Base-by-base conservation (phyloP, 139 green algal species). In the Tetradesmus obliquus region DNA sequence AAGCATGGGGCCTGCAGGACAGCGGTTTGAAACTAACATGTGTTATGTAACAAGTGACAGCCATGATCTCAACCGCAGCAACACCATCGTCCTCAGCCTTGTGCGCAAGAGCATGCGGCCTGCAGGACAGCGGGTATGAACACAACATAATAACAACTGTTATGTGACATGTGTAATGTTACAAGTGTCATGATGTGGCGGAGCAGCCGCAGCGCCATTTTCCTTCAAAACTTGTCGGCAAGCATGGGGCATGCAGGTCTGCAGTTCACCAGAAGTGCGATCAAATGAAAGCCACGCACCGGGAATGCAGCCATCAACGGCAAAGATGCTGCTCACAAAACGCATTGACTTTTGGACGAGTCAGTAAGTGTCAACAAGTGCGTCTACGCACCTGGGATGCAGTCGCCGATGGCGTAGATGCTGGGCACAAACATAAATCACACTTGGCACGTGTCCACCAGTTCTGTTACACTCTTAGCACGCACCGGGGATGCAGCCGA, bases 61-160 rank as follows among this genome's bases (percentile, higher is more conserved):
- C 97, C 17, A 99, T 96, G 66, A 97, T 96, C 95, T 99, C 98
- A n/a, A 98, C 98, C 24, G 95, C 96, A 3, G 98, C 97, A 19
- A 99, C 95, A 45, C 98, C 98, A 72, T 99, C 98, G 94, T 99
- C 98, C 95, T 99, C 98, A 2, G 98, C 98, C 95, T 99, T 99
- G 94, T 99, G 98, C 2, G 98, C 98, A 53, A 45, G 51, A 99
- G 96, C 98, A 99, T 99, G 83, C 98, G 98, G 0, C 96, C 94
- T 87, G 81, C 10, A 24, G 87, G 15, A 7, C 76, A 53, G 32
- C 32, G 32, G 32, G 32, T 45, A 45, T 45, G 32, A 45, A 45
- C 32, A 45, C 32, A 45, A 45, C 32, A 45, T 45, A 45, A 45
- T 1, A 45, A 45, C 32, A 45, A 45, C 32, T 45, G 32, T 45